Base-by-base conservation (phyloP, 2,329 filamentous ascomycete species). In the Pseudogymnoascus sp. region DNA sequence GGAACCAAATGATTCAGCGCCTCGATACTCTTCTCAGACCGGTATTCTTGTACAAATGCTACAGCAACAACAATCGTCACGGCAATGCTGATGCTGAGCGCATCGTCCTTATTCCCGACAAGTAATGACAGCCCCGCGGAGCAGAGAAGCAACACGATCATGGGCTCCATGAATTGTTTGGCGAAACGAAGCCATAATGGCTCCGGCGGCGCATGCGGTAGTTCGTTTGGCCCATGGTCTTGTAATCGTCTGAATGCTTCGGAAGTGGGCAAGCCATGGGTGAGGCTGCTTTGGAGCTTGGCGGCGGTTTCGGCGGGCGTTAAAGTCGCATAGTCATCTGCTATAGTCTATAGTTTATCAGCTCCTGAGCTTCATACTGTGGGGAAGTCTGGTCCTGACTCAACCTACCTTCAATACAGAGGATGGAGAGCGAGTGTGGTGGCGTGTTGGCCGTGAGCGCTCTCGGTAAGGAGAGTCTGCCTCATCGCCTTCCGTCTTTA, bases 51-150 rank as follows among this genome's bases (percentile, higher is more conserved):
- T 61, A 97, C 86, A 70, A 99, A 99, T 1, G 93, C 94, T 44
- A 99, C 94, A 0, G 89, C 89, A 23, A 99, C 92, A 5, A 99
- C 94, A 69, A 99, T 99, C 25, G 92, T 96, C 21, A 99, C 94
- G 1, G 94, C 94, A 33, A 96, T 87, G 0, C 93, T 90, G 72
- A 99, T 99, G 75, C 93, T 97, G 70, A 99, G 78, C 5, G 93
- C 93, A 77, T 99, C 95, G 70, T 97, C 93, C 72, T 88, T 86
- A 72, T 99, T 99, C 61, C 92, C 92, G 75, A 99, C 88, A 47
- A 97, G 76, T 59, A 97, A 84, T 0, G 93, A 97, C 40, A 96
- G 88, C 16, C 83, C 88, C 0, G 94, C 93, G 2, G 94, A 97
- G 5, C 86, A 89, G 21, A 99, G 83, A 14, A 99, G 82, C n/a